A percentile compares a stretch with the other conserved stretches of the same genome.
Conservation (phyloP, 2,329 filamentous ascomycete species). For the Cercospora brassicicola region DNA sequence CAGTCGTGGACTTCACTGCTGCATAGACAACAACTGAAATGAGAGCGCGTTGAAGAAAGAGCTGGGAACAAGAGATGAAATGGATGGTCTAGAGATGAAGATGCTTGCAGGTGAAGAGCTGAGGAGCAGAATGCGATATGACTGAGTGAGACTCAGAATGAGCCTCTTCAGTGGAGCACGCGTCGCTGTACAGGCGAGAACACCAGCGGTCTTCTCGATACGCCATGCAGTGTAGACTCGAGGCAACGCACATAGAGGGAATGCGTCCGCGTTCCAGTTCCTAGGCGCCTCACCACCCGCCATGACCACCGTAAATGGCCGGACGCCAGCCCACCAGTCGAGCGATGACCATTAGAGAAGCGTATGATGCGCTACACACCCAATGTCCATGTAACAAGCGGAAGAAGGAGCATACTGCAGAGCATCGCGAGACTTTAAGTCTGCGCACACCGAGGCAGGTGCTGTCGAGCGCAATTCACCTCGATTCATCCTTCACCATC, state of each 20-base stretch:
- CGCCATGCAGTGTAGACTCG: neutral
- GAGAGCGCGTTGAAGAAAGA: neutral
- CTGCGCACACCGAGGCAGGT: neutral
- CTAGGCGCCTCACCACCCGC: neutral
- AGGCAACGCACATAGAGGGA: neutral
- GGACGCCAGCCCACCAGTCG: neutral
- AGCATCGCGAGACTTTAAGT: neutral
- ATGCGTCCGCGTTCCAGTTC: no score
- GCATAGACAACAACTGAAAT: neutral
- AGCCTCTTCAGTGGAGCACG: neutral
- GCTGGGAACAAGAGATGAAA: neutral
- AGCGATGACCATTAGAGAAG: neutral
- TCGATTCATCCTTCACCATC: neutral
- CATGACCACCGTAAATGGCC: neutral
- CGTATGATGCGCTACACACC: neutral
- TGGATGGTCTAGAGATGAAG: neutral
- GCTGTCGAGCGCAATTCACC: neutral
- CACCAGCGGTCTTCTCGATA: neutral
- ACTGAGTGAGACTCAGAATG: neutral
- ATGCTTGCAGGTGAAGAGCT: neutral
- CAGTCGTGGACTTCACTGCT: neutral
- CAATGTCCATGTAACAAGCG: neutral
- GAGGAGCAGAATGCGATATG: neutral
- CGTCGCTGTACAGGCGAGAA: neutral
- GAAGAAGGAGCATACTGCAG: neutral